Evolutionary conservation across 2,329 filamentous ascomycete species (phyloP).

Genomic region (Trichoderma sp.): DNA sequence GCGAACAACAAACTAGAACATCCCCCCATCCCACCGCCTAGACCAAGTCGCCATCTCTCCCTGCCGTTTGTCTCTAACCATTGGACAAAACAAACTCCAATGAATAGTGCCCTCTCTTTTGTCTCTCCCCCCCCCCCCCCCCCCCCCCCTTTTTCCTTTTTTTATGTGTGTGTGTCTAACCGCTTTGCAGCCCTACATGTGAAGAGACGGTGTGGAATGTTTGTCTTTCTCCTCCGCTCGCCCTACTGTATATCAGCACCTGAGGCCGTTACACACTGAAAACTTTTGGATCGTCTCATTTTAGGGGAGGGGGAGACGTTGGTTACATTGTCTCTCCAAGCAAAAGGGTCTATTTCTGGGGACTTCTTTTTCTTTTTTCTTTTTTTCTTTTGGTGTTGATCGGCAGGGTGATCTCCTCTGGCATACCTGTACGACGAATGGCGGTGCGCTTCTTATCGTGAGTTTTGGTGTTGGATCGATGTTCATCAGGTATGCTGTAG

Average conservation of each 20-base stretch:
- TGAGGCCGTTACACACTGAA: not conserved
- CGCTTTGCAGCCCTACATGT: slow-evolving; percentile 5
- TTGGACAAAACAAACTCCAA: not conserved
- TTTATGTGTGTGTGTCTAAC: not conserved
- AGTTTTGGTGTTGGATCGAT: not conserved
- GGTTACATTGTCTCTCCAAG: not conserved
- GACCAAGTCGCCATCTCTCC: not conserved
- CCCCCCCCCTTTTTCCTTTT: no score
- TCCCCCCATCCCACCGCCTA: not conserved
- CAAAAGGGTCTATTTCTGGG: not conserved
- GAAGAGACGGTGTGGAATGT: not conserved
- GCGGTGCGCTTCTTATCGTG: not conserved
- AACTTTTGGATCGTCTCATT: not conserved
- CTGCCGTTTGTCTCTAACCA: not conserved
- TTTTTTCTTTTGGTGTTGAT: not conserved
- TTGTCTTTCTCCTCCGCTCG: not conserved
- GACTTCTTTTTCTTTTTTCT: not conserved
- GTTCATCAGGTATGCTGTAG: not conserved
- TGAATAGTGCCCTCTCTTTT: not conserved
- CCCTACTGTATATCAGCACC: not conserved
- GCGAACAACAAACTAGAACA: not conserved
- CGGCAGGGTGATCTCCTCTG: not conserved
- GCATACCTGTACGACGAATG: not conserved
- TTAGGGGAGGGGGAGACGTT: not conserved
- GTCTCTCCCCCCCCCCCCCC: not conserved